Conservation (phyloP, 1,284 basidiomycete genomes). For the Ustilago cynodontis region DNA sequence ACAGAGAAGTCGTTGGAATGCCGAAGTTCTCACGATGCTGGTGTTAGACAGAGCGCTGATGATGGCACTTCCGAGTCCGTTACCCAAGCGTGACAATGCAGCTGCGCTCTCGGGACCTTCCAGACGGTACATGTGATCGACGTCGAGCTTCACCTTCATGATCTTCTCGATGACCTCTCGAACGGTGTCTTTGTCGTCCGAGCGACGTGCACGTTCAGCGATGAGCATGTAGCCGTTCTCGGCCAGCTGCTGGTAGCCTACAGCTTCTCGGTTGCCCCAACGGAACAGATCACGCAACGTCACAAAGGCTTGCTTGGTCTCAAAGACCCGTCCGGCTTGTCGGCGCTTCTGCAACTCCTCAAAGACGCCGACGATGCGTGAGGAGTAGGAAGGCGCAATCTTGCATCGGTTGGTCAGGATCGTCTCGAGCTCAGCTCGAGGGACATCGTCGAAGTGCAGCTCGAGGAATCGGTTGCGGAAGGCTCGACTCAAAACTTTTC, state of each 20-base stretch:
- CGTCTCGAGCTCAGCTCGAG: slow-evolving; percentile 89
- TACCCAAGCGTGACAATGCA: slow-evolving; percentile 55
- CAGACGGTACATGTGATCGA: slow-evolving; percentile 73
- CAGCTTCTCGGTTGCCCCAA: slow-evolving; percentile 88
- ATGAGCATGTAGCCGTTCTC: slow-evolving; percentile 98
- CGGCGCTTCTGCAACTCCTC: slow-evolving; percentile 91
- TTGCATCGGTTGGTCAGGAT: slow-evolving; percentile 73
- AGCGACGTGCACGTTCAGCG: slow-evolving; percentile 86
- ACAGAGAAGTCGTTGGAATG: slow-evolving; percentile 90
- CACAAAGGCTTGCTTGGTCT: slow-evolving; percentile 96
- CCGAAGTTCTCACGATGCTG: slow-evolving; percentile 85
- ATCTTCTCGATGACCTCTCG: slow-evolving; percentile 91
- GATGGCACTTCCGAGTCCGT: slow-evolving; percentile 34
- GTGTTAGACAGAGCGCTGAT: slow-evolving; percentile 71
- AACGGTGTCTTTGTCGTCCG: slow-evolving; percentile 88
- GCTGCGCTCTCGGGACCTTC: slow-evolving; percentile 69
- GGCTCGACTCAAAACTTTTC: slow-evolving; percentile 93
- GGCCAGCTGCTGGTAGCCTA: slow-evolving; percentile 91
- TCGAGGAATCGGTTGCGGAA: slow-evolving; percentile 99
- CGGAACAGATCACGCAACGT: slow-evolving; percentile 97
- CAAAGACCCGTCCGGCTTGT: slow-evolving; percentile 91
- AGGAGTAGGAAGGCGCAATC: slow-evolving; percentile 77
- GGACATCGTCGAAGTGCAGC: slow-evolving; percentile 97
- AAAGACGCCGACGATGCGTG: slow-evolving; percentile 91
- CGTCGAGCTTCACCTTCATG: slow-evolving; percentile 87